Percentiles rank a stretch among this genome's conserved stretches.
phyloP scores from a whole-genome alignment of 192 early-diverging fungal species.

The Umbelopsis sp. region DNA sequence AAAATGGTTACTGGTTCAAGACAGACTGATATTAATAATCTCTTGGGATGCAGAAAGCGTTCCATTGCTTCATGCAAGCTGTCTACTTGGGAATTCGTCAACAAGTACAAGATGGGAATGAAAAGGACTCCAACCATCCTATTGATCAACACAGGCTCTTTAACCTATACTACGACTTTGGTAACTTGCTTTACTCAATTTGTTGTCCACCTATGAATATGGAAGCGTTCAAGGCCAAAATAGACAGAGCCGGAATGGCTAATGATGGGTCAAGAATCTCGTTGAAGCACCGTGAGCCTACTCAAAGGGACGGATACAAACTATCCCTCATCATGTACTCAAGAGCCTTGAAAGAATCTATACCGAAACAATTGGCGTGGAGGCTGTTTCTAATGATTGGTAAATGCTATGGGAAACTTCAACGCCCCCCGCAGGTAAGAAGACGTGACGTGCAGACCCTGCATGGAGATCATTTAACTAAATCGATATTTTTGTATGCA shows the following conservation, averaged over 20 bases:
- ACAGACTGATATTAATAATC: background rate
- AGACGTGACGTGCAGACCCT: background rate
- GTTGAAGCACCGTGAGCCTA: conserved; percentile 33
- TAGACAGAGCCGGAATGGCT: conserved; percentile 16
- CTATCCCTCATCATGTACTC: conserved; percentile 29
- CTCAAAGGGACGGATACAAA: conserved; percentile 38
- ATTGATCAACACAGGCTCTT: conserved; percentile 25
- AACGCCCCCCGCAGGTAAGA: conserved; percentile 39
- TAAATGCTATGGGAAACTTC: conserved; percentile 53
- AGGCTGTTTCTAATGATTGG: conserved; percentile 37
- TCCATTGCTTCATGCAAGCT: conserved; percentile 61
- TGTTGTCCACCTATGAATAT: conserved; percentile 52
- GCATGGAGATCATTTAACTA: background rate
- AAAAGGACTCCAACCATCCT: background rate
- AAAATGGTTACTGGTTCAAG: background rate
- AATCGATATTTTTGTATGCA: conserved; percentile 6
- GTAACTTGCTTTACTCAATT: conserved; percentile 50
- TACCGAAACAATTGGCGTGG: conserved; percentile 24
- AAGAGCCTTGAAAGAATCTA: conserved; percentile 20
- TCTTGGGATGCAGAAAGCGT: conserved; percentile 49
- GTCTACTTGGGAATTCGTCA: background rate
- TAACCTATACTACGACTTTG: conserved; percentile 53
- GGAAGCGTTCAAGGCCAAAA: conserved; percentile 43
- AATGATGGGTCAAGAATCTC: conserved; percentile 20
- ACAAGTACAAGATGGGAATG: background rate